These are phyloP conservation scores for Chrysoporthe cubensis DNA, from an alignment of 2,329 filamentous ascomycete species.

Conservation along the genomic window DNA sequence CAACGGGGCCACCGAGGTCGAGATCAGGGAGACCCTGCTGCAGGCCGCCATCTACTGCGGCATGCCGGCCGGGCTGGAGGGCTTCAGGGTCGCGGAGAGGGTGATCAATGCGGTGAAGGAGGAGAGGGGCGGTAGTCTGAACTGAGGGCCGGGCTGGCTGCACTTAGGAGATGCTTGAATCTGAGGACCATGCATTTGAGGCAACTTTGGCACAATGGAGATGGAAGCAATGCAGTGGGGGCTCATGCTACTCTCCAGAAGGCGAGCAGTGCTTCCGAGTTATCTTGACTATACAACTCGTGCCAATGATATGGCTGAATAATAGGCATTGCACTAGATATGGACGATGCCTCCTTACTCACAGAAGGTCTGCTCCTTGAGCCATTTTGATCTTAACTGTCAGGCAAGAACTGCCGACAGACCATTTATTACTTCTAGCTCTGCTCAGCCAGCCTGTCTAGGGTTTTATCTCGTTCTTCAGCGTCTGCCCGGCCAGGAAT, in stretches of 20 bases:
- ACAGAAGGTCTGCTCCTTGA: too few relatives aligned
- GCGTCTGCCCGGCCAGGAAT: slow-evolving; percentile 60
- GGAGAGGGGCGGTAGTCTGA: slow-evolving; percentile 36
- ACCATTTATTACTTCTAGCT: not conserved
- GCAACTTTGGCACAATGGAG: too few relatives aligned
- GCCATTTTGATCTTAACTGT: too few relatives aligned
- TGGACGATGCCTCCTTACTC: too few relatives aligned
- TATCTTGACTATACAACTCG: too few relatives aligned
- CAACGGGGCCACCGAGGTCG: slow-evolving; percentile 64
- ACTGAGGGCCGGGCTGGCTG: not conserved
- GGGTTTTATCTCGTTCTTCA: slow-evolving; percentile 57
- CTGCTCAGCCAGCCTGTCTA: not conserved
- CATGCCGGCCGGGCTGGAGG: slow-evolving; percentile 48
- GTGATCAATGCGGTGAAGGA: slow-evolving; percentile 38
- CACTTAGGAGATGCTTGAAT: not conserved
- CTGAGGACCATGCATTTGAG: not conserved
- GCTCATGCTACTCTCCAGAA: too few relatives aligned
- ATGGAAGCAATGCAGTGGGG: too few relatives aligned
- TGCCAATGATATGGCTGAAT: too few relatives aligned
- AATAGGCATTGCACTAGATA: too few relatives aligned
- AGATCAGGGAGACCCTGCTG: slow-evolving; percentile 63
- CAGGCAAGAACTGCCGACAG: not conserved
- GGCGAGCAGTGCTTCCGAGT: too few relatives aligned
- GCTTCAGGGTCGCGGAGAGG: slow-evolving; percentile 39
- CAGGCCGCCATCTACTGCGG: slow-evolving; percentile 51